Evolutionary conservation across 2,329 filamentous ascomycete genomes (phyloP), one percentile per base, ranked within the genome.

Genomic region (Diplodia mutila): DNA sequence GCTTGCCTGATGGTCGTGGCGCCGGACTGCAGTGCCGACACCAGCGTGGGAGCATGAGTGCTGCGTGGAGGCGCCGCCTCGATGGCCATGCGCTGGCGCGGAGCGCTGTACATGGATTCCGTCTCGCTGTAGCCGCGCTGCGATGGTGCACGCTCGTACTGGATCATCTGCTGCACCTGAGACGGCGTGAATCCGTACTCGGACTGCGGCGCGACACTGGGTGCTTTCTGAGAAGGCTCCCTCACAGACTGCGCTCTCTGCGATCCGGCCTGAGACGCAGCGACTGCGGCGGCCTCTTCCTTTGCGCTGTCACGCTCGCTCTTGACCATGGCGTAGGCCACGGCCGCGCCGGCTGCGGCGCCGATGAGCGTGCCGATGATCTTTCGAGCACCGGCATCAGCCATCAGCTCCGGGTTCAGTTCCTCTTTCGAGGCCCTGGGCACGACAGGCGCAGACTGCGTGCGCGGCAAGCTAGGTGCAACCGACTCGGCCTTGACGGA

Each of bases 341-440:
- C 82, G 11, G 90, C 91, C 42, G 90, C 91, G 48, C 91, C 91
- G 21, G 91, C 91, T 18, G 91, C 92, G 37, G 91, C 91, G 52
- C 92, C 92, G 59, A 97, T 84, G 12, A 96, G 82, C 8, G 91
- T 90, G 8, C 92, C 91, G 54, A 95, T 84, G 51, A 94, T 84
- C 23, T 87, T 86, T 71, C 89, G 89, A 49, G 87, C 84, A 61
- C 83, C 84, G 48, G 86, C 79, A 4, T 86, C 79, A 55, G 83
- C 76, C 57, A 68, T 70, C 9, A 71, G 78, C 80, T 70, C 59
- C 61, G 75, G 72, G 54, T 76, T 77, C 21, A 72, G 70, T 32
- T 74, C 70, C 61, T 59, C 66, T 69, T 73, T 71, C 59, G 68
- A 59, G 72, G 72, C 65, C 73, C 52, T 69, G 51, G 74, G 69